Conservation (phyloP, 306 rosid species). For the Psophocarpus tetragonolobus region DNA sequence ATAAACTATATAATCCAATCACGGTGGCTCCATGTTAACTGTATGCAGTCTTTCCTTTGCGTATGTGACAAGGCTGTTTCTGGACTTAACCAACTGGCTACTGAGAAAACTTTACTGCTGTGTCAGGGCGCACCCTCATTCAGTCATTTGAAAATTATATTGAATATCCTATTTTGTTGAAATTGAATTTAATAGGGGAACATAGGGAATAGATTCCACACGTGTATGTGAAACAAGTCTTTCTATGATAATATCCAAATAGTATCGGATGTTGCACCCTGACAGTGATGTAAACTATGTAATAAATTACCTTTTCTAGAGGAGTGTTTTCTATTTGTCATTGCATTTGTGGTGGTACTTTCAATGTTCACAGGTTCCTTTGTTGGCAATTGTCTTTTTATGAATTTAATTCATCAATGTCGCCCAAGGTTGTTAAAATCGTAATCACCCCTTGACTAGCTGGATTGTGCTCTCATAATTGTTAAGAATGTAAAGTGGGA, state of each 20-base stretch:
- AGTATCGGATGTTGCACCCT: background rate
- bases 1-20: too few species aligned
- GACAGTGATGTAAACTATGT: background rate
- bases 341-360: background rate
- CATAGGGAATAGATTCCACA: background rate
- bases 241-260: background rate
- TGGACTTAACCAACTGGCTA: too few species aligned
- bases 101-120: too few species aligned
- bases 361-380: background rate
- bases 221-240: background rate
- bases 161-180: background rate
- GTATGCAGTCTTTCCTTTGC: too few species aligned
- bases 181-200: background rate
- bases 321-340: background rate
- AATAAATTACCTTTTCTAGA: background rate
- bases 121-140: too few species aligned
- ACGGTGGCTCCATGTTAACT: too few species aligned
- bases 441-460: too few species aligned
- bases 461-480: too few species aligned
- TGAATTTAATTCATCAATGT: background rate
- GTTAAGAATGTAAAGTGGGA: too few species aligned
- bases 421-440: too few species aligned
- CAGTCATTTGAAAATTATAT: conserved; percentile 1
- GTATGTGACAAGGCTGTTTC: too few species aligned
- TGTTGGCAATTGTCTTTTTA: background rate